Conservation (phyloP, 192 early-diverging fungal species). For the Podila horticola region DNA sequence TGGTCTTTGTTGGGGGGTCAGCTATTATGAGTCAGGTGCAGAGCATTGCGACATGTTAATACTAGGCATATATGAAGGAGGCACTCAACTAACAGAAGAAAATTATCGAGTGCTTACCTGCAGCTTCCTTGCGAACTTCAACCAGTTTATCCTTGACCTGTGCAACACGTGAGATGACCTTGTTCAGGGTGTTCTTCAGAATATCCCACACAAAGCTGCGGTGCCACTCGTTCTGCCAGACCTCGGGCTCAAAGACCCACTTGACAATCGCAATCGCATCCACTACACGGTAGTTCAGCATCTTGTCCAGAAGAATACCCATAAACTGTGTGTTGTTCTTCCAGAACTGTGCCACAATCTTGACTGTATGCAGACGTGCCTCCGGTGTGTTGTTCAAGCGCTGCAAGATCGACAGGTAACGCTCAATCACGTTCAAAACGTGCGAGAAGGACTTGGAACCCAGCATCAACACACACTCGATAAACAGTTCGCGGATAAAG, state of each 20-base stretch:
- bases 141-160: conserved; percentile 71
- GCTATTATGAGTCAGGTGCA: conserved; percentile 21
- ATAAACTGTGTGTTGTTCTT: conserved; percentile 87
- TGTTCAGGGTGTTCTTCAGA: conserved; percentile 83
- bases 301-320: conserved; percentile 93
- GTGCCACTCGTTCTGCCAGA: conserved; percentile 54
- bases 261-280: conserved; percentile 84
- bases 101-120: conserved; percentile 34
- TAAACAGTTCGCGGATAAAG: conserved; percentile 74
- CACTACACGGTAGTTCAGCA: conserved; percentile 94
- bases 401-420: conserved; percentile 74
- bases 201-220: conserved; percentile 82
- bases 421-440: conserved; percentile 90
- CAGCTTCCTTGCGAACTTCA: conserved; percentile 49
- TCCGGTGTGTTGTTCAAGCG: conserved; percentile 68
- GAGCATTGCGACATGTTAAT: background rate
- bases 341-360: conserved; percentile 89
- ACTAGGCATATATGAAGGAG: background rate
- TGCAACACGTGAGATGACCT: conserved; percentile 83
- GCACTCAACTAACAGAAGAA: background rate
- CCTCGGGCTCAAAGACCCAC: conserved; percentile 77
- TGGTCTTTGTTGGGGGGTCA: conserved; percentile 36
- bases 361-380: conserved; percentile 77
- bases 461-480: conserved; percentile 85
- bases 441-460: conserved; percentile 97